phyloP scores from a whole-genome alignment of 177 flowering plant genomes.

The Telopea speciosissima region DNA sequence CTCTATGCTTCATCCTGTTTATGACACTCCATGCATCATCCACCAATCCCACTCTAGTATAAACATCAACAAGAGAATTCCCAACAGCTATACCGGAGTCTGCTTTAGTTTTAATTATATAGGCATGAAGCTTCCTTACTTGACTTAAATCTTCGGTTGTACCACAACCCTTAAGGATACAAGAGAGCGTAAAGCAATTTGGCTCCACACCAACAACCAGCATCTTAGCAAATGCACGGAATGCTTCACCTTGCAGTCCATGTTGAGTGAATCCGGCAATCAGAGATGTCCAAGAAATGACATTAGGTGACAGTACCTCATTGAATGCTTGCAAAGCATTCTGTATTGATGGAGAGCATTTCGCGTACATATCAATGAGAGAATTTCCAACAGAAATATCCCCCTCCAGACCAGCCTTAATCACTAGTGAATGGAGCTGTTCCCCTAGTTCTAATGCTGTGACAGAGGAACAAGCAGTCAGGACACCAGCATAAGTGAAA shows the following conservation, averaged over 20 bases:
- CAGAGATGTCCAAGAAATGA: slow-evolving; percentile 61
- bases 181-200: slow-evolving; percentile 46
- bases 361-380: slow-evolving; percentile 53
- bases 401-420: slow-evolving; percentile 36
- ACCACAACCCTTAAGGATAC: slow-evolving; percentile 33
- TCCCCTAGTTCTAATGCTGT: slow-evolving; percentile 30
- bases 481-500: slow-evolving; percentile 39
- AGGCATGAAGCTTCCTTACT: slow-evolving; percentile 39
- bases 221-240: slow-evolving; percentile 34
- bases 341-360: slow-evolving; percentile 27
- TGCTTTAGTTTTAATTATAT: slow-evolving; percentile 30
- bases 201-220: slow-evolving; percentile 32
- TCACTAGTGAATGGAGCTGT: slow-evolving; percentile 44
- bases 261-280: slow-evolving; percentile 39
- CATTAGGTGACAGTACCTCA: slow-evolving; percentile 36
- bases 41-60: slow-evolving; percentile 37
- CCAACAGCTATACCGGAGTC: slow-evolving; percentile 27
- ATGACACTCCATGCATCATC: slow-evolving; percentile 38
- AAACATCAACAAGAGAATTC: slow-evolving; percentile 54
- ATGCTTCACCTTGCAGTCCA: slow-evolving; percentile 31
- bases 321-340: slow-evolving; percentile 35
- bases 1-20: slow-evolving; percentile 34
- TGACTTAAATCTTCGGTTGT: slow-evolving; percentile 21
- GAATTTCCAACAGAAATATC: slow-evolving; percentile 49
- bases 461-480: slow-evolving; percentile 36